Conservation (phyloP, 306 rosid genomes). For the Lathyrus sativus region DNA sequence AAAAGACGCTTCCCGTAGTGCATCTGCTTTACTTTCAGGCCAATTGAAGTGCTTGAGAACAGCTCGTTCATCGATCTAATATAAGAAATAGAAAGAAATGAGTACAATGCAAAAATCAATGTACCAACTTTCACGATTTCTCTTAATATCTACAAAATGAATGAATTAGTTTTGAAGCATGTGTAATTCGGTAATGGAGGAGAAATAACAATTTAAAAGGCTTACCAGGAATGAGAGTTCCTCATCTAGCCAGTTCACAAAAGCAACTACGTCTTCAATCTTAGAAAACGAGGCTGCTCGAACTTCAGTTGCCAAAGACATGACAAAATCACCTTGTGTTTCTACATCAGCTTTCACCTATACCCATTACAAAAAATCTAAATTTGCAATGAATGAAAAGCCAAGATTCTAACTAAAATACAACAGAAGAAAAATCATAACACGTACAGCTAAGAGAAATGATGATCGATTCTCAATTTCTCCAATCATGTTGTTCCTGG, state of each 20-base stretch:
- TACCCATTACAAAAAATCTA: slow-evolving; percentile 11
- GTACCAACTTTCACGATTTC: neutral
- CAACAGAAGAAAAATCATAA: slow-evolving; percentile 30
- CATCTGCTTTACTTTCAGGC: slow-evolving; percentile 99
- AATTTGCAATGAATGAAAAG: neutral
- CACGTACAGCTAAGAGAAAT: slow-evolving; percentile 88
- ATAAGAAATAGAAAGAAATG: slow-evolving; percentile 31
- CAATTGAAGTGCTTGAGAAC: slow-evolving; percentile 98
- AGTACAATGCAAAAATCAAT: slow-evolving; percentile 13
- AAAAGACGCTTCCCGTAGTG: slow-evolving; percentile 94
- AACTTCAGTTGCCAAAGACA: slow-evolving; percentile 91
- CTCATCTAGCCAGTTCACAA: slow-evolving; percentile 97
- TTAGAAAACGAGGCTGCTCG: slow-evolving; percentile 78
- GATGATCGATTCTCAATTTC: slow-evolving; percentile 89
- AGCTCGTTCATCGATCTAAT: slow-evolving; percentile 92
- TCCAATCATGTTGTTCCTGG: slow-evolving; percentile 89
- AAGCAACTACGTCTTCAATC: slow-evolving; percentile 78
- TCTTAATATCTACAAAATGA: neutral
- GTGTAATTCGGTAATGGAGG: no score
- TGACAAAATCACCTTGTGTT: slow-evolving; percentile 91
- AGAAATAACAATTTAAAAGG: slow-evolving; percentile 26
- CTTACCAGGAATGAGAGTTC: slow-evolving; percentile 60
- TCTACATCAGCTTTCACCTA: slow-evolving; percentile 91
- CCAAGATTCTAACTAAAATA: slow-evolving; percentile 3
- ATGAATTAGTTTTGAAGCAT: no score